Percentiles rank a stretch among this genome's conserved stretches.
Conservation (phyloP, 257 asterid genomes). For the Ajuga chamaepitys region DNA sequence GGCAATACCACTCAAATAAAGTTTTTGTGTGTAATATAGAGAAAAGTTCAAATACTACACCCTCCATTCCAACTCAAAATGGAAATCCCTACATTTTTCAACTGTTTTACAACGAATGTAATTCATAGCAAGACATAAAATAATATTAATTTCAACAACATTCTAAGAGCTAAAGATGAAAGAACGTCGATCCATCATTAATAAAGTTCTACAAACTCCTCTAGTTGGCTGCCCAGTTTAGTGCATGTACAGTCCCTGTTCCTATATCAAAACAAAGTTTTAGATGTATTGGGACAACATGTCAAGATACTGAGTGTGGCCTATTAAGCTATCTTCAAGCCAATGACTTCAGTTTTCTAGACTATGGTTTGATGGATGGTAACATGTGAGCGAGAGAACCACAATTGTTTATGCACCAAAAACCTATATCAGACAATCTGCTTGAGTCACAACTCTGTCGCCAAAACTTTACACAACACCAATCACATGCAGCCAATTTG, state of each 20-base stretch:
- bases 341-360: too few species aligned
- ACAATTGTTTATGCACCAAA: too few species aligned
- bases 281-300: too few species aligned
- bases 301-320: too few species aligned
- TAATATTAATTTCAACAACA: slow-evolving; percentile 33
- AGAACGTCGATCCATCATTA: slow-evolving; percentile 6
- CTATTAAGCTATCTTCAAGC: too few species aligned
- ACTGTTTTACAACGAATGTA: slow-evolving; percentile 15
- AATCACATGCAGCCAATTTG: too few species aligned
- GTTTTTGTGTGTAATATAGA: neutral
- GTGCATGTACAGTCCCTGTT: slow-evolving; percentile 50
- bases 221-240: slow-evolving; percentile 29
- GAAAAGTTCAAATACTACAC: slow-evolving; percentile 1
- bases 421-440: too few species aligned
- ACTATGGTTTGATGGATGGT: too few species aligned
- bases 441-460: too few species aligned
- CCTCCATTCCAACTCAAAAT: slow-evolving; percentile 3
- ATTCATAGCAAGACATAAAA: slow-evolving; percentile 20
- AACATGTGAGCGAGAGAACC: too few species aligned
- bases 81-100: neutral
- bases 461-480: too few species aligned
- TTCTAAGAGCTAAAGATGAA: slow-evolving; percentile 22
- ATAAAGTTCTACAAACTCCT: slow-evolving; percentile 29
- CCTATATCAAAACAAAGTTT: slow-evolving; percentile 12
- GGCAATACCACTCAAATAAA: neutral